phyloP scores from a whole-genome alignment of 306 rosid genomes.

The Rosa multiflora region DNA sequence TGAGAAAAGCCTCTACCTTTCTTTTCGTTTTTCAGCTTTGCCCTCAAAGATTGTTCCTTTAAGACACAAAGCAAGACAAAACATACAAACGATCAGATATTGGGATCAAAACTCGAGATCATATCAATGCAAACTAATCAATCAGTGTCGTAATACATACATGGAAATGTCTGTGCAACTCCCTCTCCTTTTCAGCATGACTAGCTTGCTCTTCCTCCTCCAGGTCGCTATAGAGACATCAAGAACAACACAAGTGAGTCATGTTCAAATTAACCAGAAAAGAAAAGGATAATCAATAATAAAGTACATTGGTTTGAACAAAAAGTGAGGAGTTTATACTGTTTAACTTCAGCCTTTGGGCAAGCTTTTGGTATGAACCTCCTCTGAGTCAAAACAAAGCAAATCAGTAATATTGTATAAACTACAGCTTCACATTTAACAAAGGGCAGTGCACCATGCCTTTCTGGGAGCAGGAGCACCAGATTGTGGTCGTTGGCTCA shows the following conservation, averaged over 20 bases:
- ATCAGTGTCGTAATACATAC: no score
- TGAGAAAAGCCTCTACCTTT: no score
- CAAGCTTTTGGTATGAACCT: slow-evolving; percentile 66
- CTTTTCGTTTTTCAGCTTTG: no score
- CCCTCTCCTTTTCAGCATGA: slow-evolving; percentile 53
- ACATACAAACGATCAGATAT: no score
- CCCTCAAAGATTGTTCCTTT: no score
- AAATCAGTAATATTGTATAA: background rate
- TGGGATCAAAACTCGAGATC: no score
- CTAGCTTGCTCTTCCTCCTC: slow-evolving; percentile 33
- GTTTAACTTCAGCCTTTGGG: slow-evolving; percentile 64
- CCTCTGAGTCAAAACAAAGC: slow-evolving; percentile 42
- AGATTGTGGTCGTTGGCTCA: no score
- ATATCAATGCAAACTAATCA: no score
- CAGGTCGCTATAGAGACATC: slow-evolving; percentile 48
- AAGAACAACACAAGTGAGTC: slow-evolving; percentile 6
- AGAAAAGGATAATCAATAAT: background rate
- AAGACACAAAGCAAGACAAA: no score
- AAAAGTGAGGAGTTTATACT: slow-evolving; percentile 25
- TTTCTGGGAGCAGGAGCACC: no score
- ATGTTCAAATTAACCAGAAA: slow-evolving; percentile 2
- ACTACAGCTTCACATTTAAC: no score
- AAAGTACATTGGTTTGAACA: background rate
- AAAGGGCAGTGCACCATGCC: no score
- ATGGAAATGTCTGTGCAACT: slow-evolving; percentile 50